These are phyloP conservation scores for Nakaseomyces kungkrabaensis DNA, from an alignment of 1,139 yeast species.

Conservation along the genomic window DNA sequence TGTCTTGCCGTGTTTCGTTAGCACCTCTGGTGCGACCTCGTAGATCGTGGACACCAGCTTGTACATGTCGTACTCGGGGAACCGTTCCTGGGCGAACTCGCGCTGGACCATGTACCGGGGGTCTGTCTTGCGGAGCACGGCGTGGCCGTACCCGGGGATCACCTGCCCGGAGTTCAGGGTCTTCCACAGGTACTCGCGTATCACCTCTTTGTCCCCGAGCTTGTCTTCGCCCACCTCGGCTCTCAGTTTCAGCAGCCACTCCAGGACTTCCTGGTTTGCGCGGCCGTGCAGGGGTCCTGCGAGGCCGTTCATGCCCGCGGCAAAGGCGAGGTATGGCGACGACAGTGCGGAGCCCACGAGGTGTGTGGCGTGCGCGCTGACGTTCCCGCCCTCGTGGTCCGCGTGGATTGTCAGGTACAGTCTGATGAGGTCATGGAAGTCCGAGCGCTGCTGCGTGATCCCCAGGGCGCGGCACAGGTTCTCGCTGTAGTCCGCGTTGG, in stretches of 20 bases:
- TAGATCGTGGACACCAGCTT: slow-evolving; percentile 82
- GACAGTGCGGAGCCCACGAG: slow-evolving; percentile 36
- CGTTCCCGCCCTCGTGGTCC: slow-evolving; percentile 41
- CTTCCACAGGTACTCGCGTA: slow-evolving; percentile 33
- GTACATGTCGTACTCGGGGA: slow-evolving; percentile 93
- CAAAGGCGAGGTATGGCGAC: slow-evolving; percentile 33
- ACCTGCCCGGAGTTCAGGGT: slow-evolving; percentile 34
- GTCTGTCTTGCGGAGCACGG: slow-evolving; percentile 36
- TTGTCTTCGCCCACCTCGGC: slow-evolving; percentile 29
- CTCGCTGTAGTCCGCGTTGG: slow-evolving; percentile 80
- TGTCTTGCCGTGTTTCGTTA: slow-evolving; percentile 95
- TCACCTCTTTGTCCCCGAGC: slow-evolving; percentile 23
- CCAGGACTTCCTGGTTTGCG: slow-evolving; percentile 38
- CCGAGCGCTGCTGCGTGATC: slow-evolving; percentile 32
- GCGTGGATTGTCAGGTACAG: slow-evolving; percentile 37
- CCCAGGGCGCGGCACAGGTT: slow-evolving; percentile 82
- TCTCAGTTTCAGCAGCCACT: slow-evolving; percentile 31
- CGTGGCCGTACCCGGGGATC: slow-evolving; percentile 39
- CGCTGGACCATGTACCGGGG: slow-evolving; percentile 89
- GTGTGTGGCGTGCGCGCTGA: slow-evolving; percentile 37
- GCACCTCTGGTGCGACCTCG: slow-evolving; percentile 91
- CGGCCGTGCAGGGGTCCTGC: slow-evolving; percentile 39
- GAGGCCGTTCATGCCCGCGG: slow-evolving; percentile 36
- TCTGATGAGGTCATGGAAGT: slow-evolving; percentile 35
- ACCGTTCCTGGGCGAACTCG: slow-evolving; percentile 91